These are phyloP conservation scores for Astathelohania contejeani DNA, from an alignment of 371 early-diverging fungal species.

Conservation along the genomic window DNA sequence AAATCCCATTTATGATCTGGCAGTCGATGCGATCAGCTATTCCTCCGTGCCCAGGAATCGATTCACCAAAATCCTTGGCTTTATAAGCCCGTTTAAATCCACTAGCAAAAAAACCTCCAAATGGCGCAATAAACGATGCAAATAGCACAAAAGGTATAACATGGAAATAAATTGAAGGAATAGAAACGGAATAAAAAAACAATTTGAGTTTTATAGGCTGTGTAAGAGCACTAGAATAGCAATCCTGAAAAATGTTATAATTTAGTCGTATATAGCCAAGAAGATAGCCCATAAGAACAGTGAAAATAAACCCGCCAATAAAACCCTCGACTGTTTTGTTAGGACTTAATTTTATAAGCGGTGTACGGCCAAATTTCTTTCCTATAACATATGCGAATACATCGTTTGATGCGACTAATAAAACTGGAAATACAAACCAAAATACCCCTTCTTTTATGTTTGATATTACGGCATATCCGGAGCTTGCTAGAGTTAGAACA, in stretches of 20 bases:
- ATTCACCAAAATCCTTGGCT: slow-evolving; percentile 87
- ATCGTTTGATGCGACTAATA: slow-evolving; percentile 87
- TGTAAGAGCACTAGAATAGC: slow-evolving; percentile 59
- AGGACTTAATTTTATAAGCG: slow-evolving; percentile 74
- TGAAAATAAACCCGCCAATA: slow-evolving; percentile 72
- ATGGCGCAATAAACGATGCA: slow-evolving; percentile 88
- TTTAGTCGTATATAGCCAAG: slow-evolving; percentile 51
- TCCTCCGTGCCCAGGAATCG: slow-evolving; percentile 80
- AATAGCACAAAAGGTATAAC: slow-evolving; percentile 69
- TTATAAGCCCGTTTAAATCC: slow-evolving; percentile 84
- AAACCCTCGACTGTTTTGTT: slow-evolving; percentile 99
- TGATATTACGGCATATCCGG: too few species aligned
- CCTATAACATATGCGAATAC: slow-evolving; percentile 88
- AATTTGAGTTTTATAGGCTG: too few species aligned
- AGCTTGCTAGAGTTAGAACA: too few species aligned
- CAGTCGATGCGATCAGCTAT: slow-evolving; percentile 89
- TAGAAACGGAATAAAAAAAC: not conserved
- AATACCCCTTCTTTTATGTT: too few species aligned
- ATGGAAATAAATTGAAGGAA: slow-evolving; percentile 68
- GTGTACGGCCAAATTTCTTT: slow-evolving; percentile 76
- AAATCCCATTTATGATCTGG: slow-evolving; percentile 87
- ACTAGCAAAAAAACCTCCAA: slow-evolving; percentile 96
- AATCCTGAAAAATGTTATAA: slow-evolving; percentile 14
- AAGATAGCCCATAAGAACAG: slow-evolving; percentile 65
- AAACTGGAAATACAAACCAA: slow-evolving; percentile 73